Evolutionary conservation across 192 early-diverging fungal species (phyloP), one percentile per base, ranked within the genome.

Genomic region (Spinellus fusiger): DNA sequence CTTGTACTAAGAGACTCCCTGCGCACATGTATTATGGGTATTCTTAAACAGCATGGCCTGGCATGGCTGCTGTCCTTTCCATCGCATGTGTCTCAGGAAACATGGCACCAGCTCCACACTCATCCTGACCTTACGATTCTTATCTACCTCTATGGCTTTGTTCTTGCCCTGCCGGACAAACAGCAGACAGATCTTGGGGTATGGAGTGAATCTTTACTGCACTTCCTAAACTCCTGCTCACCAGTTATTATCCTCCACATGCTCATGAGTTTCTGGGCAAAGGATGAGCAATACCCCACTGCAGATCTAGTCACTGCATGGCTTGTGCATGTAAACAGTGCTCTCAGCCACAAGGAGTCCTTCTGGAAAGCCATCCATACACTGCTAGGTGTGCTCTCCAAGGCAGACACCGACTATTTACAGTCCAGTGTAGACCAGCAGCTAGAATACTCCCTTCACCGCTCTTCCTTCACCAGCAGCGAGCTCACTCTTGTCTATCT

Each of bases 71-170:
- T 64, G 10, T 51, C 31, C 15, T 60, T 60, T 34, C 57, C 68
- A 20, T 20, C 29, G 5, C 61, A 64, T 34, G 25, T 70, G 20
- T 51, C 47, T 33, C 15, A 32, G 9, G 37, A 31, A 1, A 70
- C 68, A 10, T 70, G 68, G 68, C 15, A 46, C 2, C 35, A 27
- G 22, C 23, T 69, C 50, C 26, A 51, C 25, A 29, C 50, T 10
- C 46, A 51, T 7, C 18, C 62, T 10, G 64, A 48, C 18, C 32
- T 37, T 16, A 38, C 56, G 8, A 58, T 69, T 16, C 57, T 63
- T 3, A 47, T 58, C 38, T 64, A 70, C 12, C n/a, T 64, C 1
- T 70, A 70, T 26, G 68, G 68, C 5, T 28, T 70, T 12, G 48
- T 64, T 0, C 51, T 70, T 15, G 62, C 56, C 8, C n/a, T 49